Evolutionary conservation across 2,329 filamentous ascomycete genomes (phyloP).

Genomic region (Cladophialophora psammophila): DNA sequence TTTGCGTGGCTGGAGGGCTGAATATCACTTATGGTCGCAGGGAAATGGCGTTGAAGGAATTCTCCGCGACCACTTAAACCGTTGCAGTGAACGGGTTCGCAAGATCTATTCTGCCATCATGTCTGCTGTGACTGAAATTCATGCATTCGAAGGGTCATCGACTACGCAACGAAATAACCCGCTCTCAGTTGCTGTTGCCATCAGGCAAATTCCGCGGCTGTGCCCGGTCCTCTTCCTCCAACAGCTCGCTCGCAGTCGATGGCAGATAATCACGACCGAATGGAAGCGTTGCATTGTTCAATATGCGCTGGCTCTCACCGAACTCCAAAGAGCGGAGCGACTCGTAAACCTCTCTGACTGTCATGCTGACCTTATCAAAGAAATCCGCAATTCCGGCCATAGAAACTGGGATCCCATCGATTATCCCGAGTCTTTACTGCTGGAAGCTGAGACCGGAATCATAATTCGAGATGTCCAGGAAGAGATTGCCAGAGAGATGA

Average conservation of each 20-base stretch:
- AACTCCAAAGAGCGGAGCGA: conserved; percentile 43
- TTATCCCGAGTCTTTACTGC: conserved; percentile 67
- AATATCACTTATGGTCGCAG: background rate
- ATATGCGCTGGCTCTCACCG: conserved; percentile 43
- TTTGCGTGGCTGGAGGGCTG: background rate
- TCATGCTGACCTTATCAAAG: conserved; percentile 38
- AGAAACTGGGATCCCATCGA: conserved; percentile 60
- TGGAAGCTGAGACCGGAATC: conserved; percentile 70
- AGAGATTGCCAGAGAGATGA: conserved; percentile 66
- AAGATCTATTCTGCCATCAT: background rate
- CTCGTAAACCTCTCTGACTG: conserved; percentile 33
- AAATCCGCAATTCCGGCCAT: conserved; percentile 59
- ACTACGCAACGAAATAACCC: background rate
- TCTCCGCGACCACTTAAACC: background rate
- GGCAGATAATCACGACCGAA: conserved; percentile 3
- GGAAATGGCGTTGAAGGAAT: background rate
- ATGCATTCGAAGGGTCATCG: background rate
- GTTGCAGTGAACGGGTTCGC: background rate
- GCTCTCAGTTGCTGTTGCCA: background rate
- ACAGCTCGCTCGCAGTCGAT: conserved; percentile 19
- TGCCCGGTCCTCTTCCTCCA: conserved; percentile 15
- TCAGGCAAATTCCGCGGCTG: conserved; percentile 12
- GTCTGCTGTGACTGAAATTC: background rate
- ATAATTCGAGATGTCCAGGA: conserved; percentile 67
- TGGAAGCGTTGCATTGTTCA: conserved; percentile 40